A percentile compares a stretch with the other conserved stretches of the same genome.
Evolutionary conservation across 768 basidiomycete genomes (phyloP).

Genomic region (Krasilnikovozyma curviuscula): DNA sequence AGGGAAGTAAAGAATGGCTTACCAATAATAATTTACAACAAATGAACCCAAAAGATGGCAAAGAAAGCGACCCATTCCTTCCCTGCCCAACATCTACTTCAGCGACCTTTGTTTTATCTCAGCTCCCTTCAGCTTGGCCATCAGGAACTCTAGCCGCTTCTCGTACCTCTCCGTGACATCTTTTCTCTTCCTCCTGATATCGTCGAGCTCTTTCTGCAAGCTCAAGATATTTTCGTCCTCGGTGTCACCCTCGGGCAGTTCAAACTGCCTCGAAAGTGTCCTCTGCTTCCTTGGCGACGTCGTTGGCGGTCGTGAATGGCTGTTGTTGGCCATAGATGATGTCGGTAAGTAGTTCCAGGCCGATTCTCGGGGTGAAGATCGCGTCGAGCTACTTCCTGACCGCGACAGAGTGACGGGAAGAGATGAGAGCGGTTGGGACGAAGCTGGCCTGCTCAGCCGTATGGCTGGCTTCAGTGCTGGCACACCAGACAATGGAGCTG

Average conservation of each 20-base stretch:
- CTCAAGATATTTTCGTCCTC: no score
- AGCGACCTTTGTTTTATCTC: constrained; percentile 6
- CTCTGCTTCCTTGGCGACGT: not conserved
- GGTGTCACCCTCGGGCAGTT: no score
- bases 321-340: not conserved
- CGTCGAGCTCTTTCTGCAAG: not conserved
- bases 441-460: no score
- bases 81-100: no score
- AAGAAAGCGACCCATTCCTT: no score
- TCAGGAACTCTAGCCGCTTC: constrained; percentile 4
- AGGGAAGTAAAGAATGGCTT: no score
- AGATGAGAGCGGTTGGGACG: no score
- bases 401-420: no score
- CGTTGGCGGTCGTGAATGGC: not conserved
- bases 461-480: not conserved
- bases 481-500: not conserved
- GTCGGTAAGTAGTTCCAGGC: not conserved
- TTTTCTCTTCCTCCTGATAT: not conserved
- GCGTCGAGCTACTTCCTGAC: no score
- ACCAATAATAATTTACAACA: no score
- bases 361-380: not conserved
- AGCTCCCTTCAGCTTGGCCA: constrained; percentile 6
- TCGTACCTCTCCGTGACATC: constrained; percentile 2
- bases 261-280: no score
- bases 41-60: no score